Conservation (phyloP, 805 yeast species). For the Candida verbasci region DNA sequence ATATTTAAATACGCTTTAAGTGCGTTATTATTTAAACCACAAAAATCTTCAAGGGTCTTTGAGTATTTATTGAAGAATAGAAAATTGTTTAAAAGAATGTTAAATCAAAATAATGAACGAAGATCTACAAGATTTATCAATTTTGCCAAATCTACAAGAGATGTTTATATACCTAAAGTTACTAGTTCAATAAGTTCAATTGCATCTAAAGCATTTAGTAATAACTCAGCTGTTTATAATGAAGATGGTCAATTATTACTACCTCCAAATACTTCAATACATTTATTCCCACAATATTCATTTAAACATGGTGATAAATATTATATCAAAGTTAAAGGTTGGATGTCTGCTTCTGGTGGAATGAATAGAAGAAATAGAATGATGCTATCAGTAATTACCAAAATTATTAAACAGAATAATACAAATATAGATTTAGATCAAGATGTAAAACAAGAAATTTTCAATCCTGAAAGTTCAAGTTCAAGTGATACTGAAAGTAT, state of each 20-base stretch:
- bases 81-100: not conserved
- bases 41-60: not conserved
- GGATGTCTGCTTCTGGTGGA: slow-evolving; percentile 66
- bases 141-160: slow-evolving; percentile 51
- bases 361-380: slow-evolving; percentile 68
- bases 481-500: slow-evolving; percentile 18
- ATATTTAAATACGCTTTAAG: slow-evolving; percentile 4
- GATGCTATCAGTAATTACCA: slow-evolving; percentile 63
- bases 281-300: slow-evolving; percentile 41
- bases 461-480: slow-evolving; percentile 12
- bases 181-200: slow-evolving; percentile 45
- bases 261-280: slow-evolving; percentile 58
- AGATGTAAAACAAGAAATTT: slow-evolving; percentile 24
- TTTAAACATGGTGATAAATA: slow-evolving; percentile 21
- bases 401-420: slow-evolving; percentile 44
- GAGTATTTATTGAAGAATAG: not conserved
- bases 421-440: slow-evolving; percentile 18
- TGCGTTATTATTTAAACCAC: slow-evolving; percentile 2
- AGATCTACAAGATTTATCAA: slow-evolving; percentile 47
- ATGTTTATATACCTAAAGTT: slow-evolving; percentile 51
- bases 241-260: slow-evolving; percentile 26
- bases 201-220: slow-evolving; percentile 31
- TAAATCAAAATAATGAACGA: slow-evolving; percentile 11
- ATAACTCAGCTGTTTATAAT: slow-evolving; percentile 23
- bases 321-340: slow-evolving; percentile 64